Base-by-base conservation (phyloP, 805 yeast species). In the Isabelozyma pseudorhagii region DNA sequence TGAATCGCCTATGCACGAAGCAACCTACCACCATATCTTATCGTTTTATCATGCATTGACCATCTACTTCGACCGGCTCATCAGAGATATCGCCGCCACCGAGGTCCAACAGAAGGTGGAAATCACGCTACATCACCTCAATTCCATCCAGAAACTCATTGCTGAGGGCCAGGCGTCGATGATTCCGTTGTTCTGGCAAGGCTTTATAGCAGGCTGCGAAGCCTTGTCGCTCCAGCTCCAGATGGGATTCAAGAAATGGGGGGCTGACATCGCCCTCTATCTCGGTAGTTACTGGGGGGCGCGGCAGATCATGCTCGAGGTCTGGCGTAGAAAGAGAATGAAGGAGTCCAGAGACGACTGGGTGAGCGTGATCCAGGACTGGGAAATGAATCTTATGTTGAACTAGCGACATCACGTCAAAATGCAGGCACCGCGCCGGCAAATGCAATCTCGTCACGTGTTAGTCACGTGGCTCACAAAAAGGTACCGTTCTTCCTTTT, bases 161-260 rank as follows among this genome's bases (percentile, higher is more conserved):
- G 77, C 78, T 6, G 68, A 75, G 17, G 83, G 80, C 25, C 70
- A 73, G 46, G 82, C 85, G 1, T 78, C 85, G 17, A 82, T 82
- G 46, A 81, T 85, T 36, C 96, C 97, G 4, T 69, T 89, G 34
- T 83, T 89, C 57, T 90, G 96, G 94, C 93, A 87, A 60, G 96
- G 94, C 0, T 90, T 90, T 56, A 85, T 90, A 42, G 91, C 93
- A 1, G 96, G 96, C 0, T 85, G 94, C 59, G 90, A 87, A 53
- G 85, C 91, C 9, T 78, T 80, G 51, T 80, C 84, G 5, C 57
- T 66, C 0, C 74, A 72, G 36, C 66, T 84, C 38, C 93, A 87
- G 54, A 68, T 76, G 51, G 84, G 89, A 40, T 89, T 81, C 67
- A 84, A 82, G 59, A 72, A 75, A 50, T 89, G 96, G 96, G 84